Conservation (phyloP, 2,329 filamentous ascomycete genomes). For the Bipolaris victoriae region DNA sequence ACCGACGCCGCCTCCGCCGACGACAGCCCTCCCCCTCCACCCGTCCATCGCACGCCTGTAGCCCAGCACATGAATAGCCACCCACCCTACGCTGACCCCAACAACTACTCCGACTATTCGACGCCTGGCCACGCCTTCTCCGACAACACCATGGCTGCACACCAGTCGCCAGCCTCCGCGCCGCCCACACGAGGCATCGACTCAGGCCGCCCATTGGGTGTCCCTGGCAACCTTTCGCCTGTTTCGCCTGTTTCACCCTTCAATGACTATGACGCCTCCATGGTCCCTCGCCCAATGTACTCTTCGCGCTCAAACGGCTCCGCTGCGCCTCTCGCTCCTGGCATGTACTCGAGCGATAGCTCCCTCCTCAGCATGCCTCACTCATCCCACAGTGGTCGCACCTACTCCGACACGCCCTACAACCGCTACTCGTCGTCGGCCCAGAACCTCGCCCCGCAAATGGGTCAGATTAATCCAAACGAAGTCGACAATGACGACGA, state of each 20-base stretch:
- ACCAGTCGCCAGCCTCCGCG: too few relatives aligned
- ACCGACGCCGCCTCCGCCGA: slow-evolving; percentile 23
- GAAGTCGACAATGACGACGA: slow-evolving; percentile 87
- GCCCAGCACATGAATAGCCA: slow-evolving; percentile 17
- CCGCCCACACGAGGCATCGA: slow-evolving; percentile 48
- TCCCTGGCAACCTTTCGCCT: slow-evolving; percentile 20
- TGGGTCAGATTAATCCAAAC: slow-evolving; percentile 71
- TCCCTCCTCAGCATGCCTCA: slow-evolving; percentile 59
- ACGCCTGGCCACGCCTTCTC: slow-evolving; percentile 58
- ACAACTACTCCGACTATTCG: slow-evolving; percentile 45
- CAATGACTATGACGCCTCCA: slow-evolving; percentile 36
- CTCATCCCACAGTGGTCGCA: slow-evolving; percentile 42
- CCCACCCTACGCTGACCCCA: slow-evolving; percentile 27
- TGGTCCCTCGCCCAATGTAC: slow-evolving; percentile 29
- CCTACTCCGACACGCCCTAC: slow-evolving; percentile 70
- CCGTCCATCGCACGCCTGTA: slow-evolving; percentile 39
- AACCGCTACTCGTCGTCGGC: slow-evolving; percentile 59
- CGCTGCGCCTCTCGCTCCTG: slow-evolving; percentile 37
- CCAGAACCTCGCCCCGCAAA: slow-evolving; percentile 39
- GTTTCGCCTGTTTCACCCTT: slow-evolving; percentile 34
- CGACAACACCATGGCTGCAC: slow-evolving; percentile 62
- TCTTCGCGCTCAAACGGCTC: slow-evolving; percentile 31
- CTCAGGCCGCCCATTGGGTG: slow-evolving; percentile 29
- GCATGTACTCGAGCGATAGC: slow-evolving; percentile 43
- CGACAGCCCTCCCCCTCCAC: slow-evolving; percentile 45